These are phyloP conservation scores for Letharia columbiana DNA, from an alignment of 495 filamentous ascomycete species.

Conservation along the genomic window DNA sequence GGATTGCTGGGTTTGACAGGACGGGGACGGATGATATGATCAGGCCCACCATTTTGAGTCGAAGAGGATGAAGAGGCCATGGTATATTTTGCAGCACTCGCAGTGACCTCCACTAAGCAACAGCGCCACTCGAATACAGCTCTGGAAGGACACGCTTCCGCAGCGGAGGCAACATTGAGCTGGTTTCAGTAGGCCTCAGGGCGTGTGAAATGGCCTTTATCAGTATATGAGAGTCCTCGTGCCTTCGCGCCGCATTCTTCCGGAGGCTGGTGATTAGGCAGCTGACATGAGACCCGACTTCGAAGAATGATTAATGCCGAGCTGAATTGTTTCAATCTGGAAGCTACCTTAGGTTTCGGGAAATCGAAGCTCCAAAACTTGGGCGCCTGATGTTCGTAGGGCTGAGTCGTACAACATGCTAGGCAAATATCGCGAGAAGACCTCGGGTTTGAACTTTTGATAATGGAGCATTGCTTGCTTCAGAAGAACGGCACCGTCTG, in stretches of 20 bases:
- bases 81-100: not conserved
- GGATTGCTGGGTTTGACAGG: constrained; percentile 34
- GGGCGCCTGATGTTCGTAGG: not conserved
- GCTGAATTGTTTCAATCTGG: constrained; percentile 4
- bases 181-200: not conserved
- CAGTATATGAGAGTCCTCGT: not conserved
- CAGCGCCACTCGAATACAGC: not conserved
- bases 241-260: not conserved
- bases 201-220: not conserved
- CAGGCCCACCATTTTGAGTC: constrained; percentile 22
- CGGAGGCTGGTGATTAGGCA: not conserved
- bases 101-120: not conserved
- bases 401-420: constrained; percentile 4
- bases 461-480: not conserved
- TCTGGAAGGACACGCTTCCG: constrained; percentile 1
- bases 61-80: constrained; percentile 14
- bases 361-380: not conserved
- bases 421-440: constrained; percentile 3
- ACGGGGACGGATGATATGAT: constrained; percentile 34
- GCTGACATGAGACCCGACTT: constrained; percentile 8
- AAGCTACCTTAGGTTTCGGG: not conserved
- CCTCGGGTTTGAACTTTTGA: not conserved
- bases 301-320: constrained; percentile 4
- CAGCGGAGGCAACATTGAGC: constrained; percentile 9
- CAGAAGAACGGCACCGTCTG: not conserved